A percentile compares a stretch with the other conserved stretches of the same genome.
phyloP scores from a whole-genome alignment of 768 basidiomycete genomes.

The Serendipita sp. region DNA sequence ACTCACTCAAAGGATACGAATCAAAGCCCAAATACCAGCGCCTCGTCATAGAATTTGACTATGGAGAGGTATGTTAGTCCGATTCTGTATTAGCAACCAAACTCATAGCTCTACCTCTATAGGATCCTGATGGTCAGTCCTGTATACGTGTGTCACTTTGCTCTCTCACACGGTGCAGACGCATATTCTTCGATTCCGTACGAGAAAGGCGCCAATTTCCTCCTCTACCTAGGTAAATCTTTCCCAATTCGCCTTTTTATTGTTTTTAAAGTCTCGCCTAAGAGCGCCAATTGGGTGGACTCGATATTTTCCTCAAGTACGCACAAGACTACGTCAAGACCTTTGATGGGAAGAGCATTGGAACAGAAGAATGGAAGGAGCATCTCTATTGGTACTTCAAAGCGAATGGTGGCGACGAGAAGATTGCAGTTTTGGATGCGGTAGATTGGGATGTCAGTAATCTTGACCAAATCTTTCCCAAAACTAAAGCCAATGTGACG shows the following conservation, averaged over 20 bases:
- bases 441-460: constrained; percentile 61
- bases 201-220: constrained; percentile 78
- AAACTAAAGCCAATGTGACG: neutral
- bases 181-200: constrained; percentile 45
- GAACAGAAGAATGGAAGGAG: constrained; percentile 66
- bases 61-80: constrained; percentile 32
- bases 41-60: constrained; percentile 57
- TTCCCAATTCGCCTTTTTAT: neutral
- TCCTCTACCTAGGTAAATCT: constrained; percentile 59
- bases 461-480: neutral
- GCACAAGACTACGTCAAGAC: constrained; percentile 66
- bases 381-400: constrained; percentile 61
- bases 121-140: constrained; percentile 15
- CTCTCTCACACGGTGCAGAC: neutral
- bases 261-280: neutral
- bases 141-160: neutral
- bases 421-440: constrained; percentile 45
- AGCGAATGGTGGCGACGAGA: constrained; percentile 39
- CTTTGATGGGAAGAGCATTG: constrained; percentile 70
- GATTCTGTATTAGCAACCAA: neutral
- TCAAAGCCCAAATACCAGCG: constrained; percentile 58
- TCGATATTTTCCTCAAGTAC: constrained; percentile 73
- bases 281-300: constrained; percentile 64
- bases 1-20: constrained; percentile 47
- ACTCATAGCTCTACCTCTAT: constrained; percentile 9